Evolutionary conservation across 2,329 filamentous ascomycete genomes (phyloP).

Genomic region (Botrytis aclada): DNA sequence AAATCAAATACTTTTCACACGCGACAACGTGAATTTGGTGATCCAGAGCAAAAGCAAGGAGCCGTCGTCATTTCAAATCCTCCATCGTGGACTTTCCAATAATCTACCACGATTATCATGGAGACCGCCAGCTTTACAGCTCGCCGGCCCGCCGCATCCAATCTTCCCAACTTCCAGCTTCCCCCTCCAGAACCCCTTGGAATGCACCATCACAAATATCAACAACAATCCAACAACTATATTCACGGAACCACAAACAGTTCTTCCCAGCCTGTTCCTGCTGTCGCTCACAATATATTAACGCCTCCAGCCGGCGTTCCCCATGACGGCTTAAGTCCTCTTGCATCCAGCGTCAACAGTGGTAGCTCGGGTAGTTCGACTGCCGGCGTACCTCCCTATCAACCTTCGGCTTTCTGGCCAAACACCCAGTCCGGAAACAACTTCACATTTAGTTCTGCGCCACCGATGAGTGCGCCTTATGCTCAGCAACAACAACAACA

Average conservation of each 20-base stretch:
- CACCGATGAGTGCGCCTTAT: constrained; percentile 35
- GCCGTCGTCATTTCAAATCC: constrained; percentile 5
- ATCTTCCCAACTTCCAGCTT: constrained; percentile 67
- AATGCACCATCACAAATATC: constrained; percentile 44
- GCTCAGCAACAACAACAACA: constrained; percentile 28
- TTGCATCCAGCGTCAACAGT: constrained; percentile 59
- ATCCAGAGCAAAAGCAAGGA: neutral
- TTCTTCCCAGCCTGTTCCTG: constrained; percentile 39
- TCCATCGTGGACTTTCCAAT: constrained; percentile 33
- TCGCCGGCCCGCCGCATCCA: constrained; percentile 66
- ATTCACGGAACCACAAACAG: constrained; percentile 50
- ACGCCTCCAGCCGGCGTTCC: constrained; percentile 47
- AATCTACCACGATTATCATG: constrained; percentile 42
- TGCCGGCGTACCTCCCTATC: constrained; percentile 54
- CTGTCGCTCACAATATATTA: constrained; percentile 42
- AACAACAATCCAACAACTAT: constrained; percentile 37
- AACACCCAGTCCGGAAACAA: constrained; percentile 44
- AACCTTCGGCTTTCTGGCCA: constrained; percentile 59
- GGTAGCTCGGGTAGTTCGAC: constrained; percentile 58
- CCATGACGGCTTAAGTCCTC: constrained; percentile 60
- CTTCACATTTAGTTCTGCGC: constrained; percentile 55
- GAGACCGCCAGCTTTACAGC: constrained; percentile 65
- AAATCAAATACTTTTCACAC: neutral
- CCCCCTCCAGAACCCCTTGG: constrained; percentile 56
- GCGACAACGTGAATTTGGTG: neutral